phyloP scores from a whole-genome alignment of 768 basidiomycete species.

The Amanita rimosa region DNA sequence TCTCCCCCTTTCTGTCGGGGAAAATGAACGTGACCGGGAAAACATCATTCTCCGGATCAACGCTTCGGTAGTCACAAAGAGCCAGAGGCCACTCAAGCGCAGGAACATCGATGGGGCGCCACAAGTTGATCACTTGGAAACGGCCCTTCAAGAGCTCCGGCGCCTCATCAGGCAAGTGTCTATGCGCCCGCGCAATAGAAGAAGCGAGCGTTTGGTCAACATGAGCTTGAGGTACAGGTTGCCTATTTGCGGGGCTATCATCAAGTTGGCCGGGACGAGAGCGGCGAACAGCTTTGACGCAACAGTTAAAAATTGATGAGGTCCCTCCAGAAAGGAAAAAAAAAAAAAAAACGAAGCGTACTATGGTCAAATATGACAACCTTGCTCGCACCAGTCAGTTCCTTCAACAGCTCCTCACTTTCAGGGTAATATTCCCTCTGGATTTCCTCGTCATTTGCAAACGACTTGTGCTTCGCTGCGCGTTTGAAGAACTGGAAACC shows the following conservation, averaged over 20 bases:
- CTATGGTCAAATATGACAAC: slow-evolving; percentile 57
- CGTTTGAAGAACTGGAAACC: slow-evolving; percentile 36
- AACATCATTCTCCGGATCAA: slow-evolving; percentile 29
- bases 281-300: slow-evolving; percentile 22
- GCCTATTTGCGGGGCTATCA: slow-evolving; percentile 17
- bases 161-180: slow-evolving; percentile 35
- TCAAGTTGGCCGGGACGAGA: slow-evolving; percentile 19
- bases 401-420: slow-evolving; percentile 44
- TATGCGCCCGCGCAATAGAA: slow-evolving; percentile 33
- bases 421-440: slow-evolving; percentile 49
- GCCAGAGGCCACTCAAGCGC: slow-evolving; percentile 41
- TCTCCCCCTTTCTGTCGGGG: slow-evolving; percentile 42
- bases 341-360: slow-evolving; percentile 19
- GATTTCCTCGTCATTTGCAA: slow-evolving; percentile 41
- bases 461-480: slow-evolving; percentile 33
- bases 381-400: slow-evolving; percentile 45
- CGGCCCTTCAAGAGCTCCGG: slow-evolving; percentile 30
- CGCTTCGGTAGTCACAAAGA: slow-evolving; percentile 37
- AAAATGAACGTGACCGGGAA: slow-evolving; percentile 33
- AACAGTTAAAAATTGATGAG: background rate
- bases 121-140: slow-evolving; percentile 51
- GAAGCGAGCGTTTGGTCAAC: slow-evolving; percentile 35
- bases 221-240: slow-evolving; percentile 26
- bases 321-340: too few relatives aligned
- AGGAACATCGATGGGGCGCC: slow-evolving; percentile 40